These are phyloP conservation scores for Sphaerosporella brunnea DNA, from an alignment of 495 filamentous ascomycete species.

Conservation along the genomic window DNA sequence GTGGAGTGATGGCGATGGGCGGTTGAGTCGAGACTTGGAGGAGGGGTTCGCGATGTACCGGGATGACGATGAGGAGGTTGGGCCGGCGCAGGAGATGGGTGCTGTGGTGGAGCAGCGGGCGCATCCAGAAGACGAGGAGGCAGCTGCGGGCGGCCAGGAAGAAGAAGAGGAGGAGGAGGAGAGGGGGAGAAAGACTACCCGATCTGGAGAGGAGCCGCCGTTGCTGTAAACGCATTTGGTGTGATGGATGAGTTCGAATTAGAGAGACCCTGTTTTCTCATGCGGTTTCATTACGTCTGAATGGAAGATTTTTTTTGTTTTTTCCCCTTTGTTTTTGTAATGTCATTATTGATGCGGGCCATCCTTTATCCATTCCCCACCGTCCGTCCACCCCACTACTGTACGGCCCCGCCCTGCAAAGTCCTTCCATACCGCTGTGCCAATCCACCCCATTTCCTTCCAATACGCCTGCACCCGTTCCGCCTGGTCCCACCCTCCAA, in stretches of 20 bases:
- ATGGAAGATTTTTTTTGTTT: conserved; percentile 8
- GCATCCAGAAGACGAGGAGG: background rate
- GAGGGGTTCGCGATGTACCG: conserved; percentile 73
- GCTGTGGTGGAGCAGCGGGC: conserved; percentile 14
- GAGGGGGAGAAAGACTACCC: too few relatives aligned
- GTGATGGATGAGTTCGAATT: background rate
- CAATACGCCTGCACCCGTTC: conserved; percentile 18
- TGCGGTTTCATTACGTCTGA: conserved; percentile 4
- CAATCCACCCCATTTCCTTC: conserved; percentile 7
- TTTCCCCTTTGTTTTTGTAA: too few relatives aligned
- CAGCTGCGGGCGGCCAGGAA: background rate
- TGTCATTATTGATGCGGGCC: too few relatives aligned
- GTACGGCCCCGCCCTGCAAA: conserved; percentile 24
- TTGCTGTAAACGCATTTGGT: background rate
- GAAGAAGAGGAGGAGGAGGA: conserved; percentile 1
- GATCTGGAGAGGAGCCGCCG: background rate
- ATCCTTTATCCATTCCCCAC: conserved; percentile 15
- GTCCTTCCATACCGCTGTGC: conserved; percentile 15
- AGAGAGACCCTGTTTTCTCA: background rate
- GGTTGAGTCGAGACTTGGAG: conserved; percentile 33
- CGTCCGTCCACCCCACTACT: conserved; percentile 15
- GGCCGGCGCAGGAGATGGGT: conserved; percentile 6
- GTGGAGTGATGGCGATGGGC: background rate
- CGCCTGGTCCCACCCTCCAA: conserved; percentile 16
- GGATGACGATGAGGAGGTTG: conserved; percentile 47